Conservation (phyloP, 108 stramenopile species). For the Nitzschia sp. region DNA sequence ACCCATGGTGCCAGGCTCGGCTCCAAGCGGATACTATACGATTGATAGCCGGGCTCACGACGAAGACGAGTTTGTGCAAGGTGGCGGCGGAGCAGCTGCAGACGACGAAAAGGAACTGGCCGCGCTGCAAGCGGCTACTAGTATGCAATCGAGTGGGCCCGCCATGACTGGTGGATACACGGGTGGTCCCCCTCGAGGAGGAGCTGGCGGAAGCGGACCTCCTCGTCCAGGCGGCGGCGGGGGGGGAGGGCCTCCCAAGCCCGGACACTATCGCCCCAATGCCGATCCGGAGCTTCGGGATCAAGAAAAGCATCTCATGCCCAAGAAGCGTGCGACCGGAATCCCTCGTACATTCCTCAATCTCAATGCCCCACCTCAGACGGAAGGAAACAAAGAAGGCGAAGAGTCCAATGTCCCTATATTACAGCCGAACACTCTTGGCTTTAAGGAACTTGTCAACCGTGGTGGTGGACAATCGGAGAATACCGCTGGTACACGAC, state of each 20-base stretch:
- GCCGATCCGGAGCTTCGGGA: slow-evolving; percentile 83
- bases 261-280: slow-evolving; percentile 49
- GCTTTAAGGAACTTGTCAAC: slow-evolving; percentile 72
- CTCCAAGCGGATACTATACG: slow-evolving; percentile 72
- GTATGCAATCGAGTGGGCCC: slow-evolving; percentile 35
- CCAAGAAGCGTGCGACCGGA: slow-evolving; percentile 75
- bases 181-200: slow-evolving; percentile 8
- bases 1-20: slow-evolving; percentile 10
- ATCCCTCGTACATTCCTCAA: slow-evolving; percentile 84
- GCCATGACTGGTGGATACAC: slow-evolving; percentile 35
- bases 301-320: slow-evolving; percentile 60
- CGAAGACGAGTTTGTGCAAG: slow-evolving; percentile 68
- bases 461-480: slow-evolving; percentile 80
- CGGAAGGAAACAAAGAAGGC: slow-evolving; percentile 36
- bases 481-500: slow-evolving; percentile 37
- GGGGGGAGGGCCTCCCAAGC: background rate
- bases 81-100: background rate
- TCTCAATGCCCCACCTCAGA: slow-evolving; percentile 51
- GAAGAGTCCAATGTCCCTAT: slow-evolving; percentile 38
- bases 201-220: slow-evolving; percentile 20
- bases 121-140: slow-evolving; percentile 77
- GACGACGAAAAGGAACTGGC: slow-evolving; percentile 74
- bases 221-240: slow-evolving; percentile 13
- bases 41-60: slow-evolving; percentile 60
- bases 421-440: slow-evolving; percentile 68